phyloP scores from a whole-genome alignment of 257 asterid species.

The Linaria vulgaris region DNA sequence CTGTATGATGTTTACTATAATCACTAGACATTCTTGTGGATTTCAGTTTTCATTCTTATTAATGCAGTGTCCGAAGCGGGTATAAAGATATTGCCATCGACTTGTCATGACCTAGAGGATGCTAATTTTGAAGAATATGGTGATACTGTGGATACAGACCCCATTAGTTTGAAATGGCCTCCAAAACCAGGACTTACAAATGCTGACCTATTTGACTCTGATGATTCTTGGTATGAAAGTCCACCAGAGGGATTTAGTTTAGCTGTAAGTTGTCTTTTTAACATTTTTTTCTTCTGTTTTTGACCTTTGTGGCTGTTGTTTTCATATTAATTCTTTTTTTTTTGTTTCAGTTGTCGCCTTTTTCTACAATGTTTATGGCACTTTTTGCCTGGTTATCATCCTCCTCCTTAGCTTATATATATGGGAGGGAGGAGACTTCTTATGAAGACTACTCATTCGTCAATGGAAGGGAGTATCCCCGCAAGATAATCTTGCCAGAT shows the following conservation, averaged over 20 bases:
- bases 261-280: conserved; percentile 47
- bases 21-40: conserved; percentile 24
- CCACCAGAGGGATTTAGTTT: conserved; percentile 79
- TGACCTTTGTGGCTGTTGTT: not conserved
- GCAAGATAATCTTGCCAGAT: conserved; percentile 51
- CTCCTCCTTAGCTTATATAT: conserved; percentile 83
- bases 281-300: conserved; percentile 6
- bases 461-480: conserved; percentile 86
- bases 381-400: conserved; percentile 86
- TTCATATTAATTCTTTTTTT: conserved; percentile 15
- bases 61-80: conserved; percentile 77
- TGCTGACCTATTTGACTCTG: conserved; percentile 64
- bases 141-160: conserved; percentile 47
- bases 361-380: conserved; percentile 78
- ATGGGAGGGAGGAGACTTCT: conserved; percentile 69
- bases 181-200: conserved; percentile 54
- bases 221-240: conserved; percentile 74
- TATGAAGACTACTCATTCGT: conserved; percentile 65
- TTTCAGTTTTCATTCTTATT: conserved; percentile 29
- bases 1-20: conserved; percentile 5
- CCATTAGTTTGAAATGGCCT: conserved; percentile 64
- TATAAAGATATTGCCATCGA: conserved; percentile 57
- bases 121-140: conserved; percentile 36
- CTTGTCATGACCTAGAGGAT: conserved; percentile 40
- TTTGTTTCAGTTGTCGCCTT: conserved; percentile 77